These are phyloP conservation scores for Vigna hirtella DNA, from an alignment of 306 rosid genomes.

Conservation along the genomic window DNA sequence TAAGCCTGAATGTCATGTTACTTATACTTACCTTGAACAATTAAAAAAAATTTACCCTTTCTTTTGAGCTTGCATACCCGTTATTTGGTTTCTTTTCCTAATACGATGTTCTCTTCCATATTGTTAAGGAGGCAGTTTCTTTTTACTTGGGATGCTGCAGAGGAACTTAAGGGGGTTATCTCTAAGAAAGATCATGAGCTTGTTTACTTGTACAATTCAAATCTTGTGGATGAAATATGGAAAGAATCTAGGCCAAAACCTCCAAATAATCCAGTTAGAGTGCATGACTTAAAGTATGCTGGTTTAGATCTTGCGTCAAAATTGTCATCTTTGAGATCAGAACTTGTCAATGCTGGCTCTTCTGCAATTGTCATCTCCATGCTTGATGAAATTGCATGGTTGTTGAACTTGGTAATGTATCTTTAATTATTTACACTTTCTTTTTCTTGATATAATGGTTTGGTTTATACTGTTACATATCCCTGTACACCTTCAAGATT, in stretches of 20 bases:
- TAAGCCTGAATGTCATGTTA: background rate
- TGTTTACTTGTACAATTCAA: constrained; percentile 70
- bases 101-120: constrained; percentile 56
- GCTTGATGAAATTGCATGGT: constrained; percentile 98
- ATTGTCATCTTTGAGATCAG: constrained; percentile 75
- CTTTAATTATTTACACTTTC: constrained; percentile 33
- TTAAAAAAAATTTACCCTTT: background rate
- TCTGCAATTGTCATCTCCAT: constrained; percentile 83
- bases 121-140: constrained; percentile 99
- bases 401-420: constrained; percentile 85
- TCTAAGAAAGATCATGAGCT: constrained; percentile 79
- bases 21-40: background rate
- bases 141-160: constrained; percentile 91
- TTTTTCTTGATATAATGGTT: constrained; percentile 31
- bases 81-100: constrained; percentile 52
- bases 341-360: constrained; percentile 72
- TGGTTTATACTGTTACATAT: constrained; percentile 26
- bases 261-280: constrained; percentile 70
- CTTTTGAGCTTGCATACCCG: background rate
- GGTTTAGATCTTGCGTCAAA: constrained; percentile 87
- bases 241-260: constrained; percentile 75
- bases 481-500: constrained; percentile 26
- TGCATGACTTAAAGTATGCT: constrained; percentile 83
- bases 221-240: constrained; percentile 95
- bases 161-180: constrained; percentile 78